These are phyloP conservation scores for Trichoderma sp. DNA, from an alignment of 2,329 filamentous ascomycete species.

Conservation along the genomic window DNA sequence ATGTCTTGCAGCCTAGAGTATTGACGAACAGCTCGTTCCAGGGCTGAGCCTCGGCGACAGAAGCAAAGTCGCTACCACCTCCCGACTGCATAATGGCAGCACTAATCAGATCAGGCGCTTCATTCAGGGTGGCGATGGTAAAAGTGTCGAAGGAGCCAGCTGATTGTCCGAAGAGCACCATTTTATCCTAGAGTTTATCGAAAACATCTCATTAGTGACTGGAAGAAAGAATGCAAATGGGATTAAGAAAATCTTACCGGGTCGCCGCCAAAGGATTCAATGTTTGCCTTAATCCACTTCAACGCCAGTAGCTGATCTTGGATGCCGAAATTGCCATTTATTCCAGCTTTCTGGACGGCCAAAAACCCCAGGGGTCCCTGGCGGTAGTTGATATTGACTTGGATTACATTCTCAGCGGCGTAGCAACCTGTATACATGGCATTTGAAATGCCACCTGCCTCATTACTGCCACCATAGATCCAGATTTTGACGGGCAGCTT, in stretches of 20 bases:
- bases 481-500: slow-evolving; percentile 25
- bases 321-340: slow-evolving; percentile 24
- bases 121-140: not conserved
- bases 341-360: slow-evolving; percentile 11
- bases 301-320: slow-evolving; percentile 22
- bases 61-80: not conserved
- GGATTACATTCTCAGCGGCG: slow-evolving; percentile 30
- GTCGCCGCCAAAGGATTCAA: slow-evolving; percentile 39
- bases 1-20: not conserved
- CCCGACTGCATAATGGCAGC: not conserved
- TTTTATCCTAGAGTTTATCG: not conserved
- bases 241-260: slow-evolving; percentile 11
- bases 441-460: slow-evolving; percentile 17
- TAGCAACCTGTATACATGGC: slow-evolving; percentile 25
- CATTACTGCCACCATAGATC: slow-evolving; percentile 22
- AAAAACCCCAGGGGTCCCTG: slow-evolving; percentile 22
- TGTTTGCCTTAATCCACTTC: slow-evolving; percentile 23
- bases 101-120: not conserved
- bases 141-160: not conserved
- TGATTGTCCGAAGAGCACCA: not conserved
- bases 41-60: not conserved
- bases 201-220: not conserved
- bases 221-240: not conserved
- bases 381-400: slow-evolving; percentile 24
- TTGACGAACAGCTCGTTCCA: not conserved